Percentiles rank a stretch among this genome's conserved stretches.
phyloP scores from a whole-genome alignment of 2,329 filamentous ascomycete genomes.

The Aspergillus brasiliensis region DNA sequence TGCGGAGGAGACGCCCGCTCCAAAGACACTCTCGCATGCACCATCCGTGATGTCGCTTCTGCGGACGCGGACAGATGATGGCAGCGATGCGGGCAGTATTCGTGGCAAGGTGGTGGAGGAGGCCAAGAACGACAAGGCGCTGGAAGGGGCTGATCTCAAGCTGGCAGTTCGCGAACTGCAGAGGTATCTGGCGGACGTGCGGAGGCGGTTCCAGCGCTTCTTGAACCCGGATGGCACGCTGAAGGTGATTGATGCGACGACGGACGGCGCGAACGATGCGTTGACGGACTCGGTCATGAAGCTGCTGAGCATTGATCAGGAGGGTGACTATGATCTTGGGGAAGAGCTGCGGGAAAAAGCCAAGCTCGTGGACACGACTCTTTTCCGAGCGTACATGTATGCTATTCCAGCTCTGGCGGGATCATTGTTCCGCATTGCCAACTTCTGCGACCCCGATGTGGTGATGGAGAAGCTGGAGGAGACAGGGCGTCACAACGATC shows the following conservation, averaged over 20 bases:
- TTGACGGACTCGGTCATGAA: constrained; percentile 49
- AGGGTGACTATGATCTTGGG: constrained; percentile 64
- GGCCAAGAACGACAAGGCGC: constrained; percentile 28
- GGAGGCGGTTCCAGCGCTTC: constrained; percentile 64
- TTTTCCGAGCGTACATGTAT: constrained; percentile 96
- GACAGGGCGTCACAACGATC: constrained; percentile 82
- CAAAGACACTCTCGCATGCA: constrained; percentile 33
- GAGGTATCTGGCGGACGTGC: constrained; percentile 84
- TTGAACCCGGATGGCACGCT: constrained; percentile 60
- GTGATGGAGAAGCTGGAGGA: constrained; percentile 92
- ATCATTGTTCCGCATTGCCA: constrained; percentile 90
- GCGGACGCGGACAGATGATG: constrained; percentile 38
- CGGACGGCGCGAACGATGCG: constrained; percentile 39
- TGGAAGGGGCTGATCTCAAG: constrained; percentile 79
- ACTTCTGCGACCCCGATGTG: constrained; percentile 94
- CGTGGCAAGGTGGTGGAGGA: constrained; percentile 37
- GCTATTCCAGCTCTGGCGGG: constrained; percentile 81
- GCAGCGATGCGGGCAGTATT: constrained; percentile 43
- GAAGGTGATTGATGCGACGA: constrained; percentile 36
- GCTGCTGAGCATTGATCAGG: constrained; percentile 51
- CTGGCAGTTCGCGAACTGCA: constrained; percentile 80
- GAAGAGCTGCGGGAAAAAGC: constrained; percentile 74
- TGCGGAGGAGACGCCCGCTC: constrained; percentile 28
- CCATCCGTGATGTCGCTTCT: constrained; percentile 44
- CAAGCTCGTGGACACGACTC: constrained; percentile 84